Conservation (phyloP, 1,284 basidiomycete genomes). For the Marasmius sp. region DNA sequence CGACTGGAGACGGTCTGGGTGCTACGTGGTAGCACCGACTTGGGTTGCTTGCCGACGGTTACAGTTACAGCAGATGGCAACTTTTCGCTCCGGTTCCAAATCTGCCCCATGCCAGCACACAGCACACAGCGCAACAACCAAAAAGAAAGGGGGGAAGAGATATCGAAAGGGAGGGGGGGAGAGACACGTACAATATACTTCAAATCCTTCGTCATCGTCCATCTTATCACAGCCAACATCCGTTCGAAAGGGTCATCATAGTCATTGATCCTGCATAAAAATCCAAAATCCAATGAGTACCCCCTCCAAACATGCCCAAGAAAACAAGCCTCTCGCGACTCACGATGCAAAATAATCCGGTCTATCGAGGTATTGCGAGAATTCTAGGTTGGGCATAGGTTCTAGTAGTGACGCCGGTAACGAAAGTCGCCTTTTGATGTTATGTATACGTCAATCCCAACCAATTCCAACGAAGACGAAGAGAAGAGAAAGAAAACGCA, state of each 20-base stretch:
- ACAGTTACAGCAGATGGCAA: too few relatives aligned
- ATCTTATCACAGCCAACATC: conserved; percentile 89
- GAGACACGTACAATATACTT: conserved; percentile 78
- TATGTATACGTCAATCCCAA: background rate
- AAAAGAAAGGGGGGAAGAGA: background rate
- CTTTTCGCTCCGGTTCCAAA: too few relatives aligned
- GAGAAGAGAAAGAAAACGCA: conserved; percentile 37
- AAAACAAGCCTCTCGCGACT: conserved; percentile 48
- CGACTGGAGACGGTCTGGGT: too few relatives aligned
- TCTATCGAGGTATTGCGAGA: conserved; percentile 93
- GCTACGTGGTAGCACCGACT: background rate
- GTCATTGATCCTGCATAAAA: conserved; percentile 78
- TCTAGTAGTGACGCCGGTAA: conserved; percentile 88
- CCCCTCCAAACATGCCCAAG: background rate
- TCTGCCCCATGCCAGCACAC: too few relatives aligned
- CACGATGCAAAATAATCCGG: conserved; percentile 91
- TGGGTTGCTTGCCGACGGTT: too few relatives aligned
- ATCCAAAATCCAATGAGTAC: background rate
- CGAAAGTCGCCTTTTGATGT: conserved; percentile 70
- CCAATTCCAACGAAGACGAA: background rate
- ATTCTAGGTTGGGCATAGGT: conserved; percentile 92
- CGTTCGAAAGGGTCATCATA: conserved; percentile 88
- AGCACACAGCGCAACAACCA: background rate
- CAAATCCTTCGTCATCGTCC: conserved; percentile 92
- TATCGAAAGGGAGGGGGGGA: background rate